Base-by-base conservation (phyloP, 2,329 filamentous ascomycete genomes). In the Aspergillus sp. region DNA sequence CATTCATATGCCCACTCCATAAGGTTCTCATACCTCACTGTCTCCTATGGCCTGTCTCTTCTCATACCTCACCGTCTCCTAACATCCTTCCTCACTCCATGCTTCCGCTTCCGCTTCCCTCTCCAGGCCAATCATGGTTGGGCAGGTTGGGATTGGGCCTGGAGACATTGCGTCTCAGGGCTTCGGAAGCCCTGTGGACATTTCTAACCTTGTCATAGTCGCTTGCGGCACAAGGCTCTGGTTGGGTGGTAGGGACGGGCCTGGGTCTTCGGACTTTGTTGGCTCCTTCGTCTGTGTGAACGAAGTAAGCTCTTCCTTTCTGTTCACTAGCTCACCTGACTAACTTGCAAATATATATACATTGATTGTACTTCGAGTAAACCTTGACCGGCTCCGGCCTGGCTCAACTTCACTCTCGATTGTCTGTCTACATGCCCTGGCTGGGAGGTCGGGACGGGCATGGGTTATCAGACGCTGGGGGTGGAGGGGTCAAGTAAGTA, bases 361-460 rank as follows among this genome's bases (percentile, higher is more conserved):
- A 37, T 37, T 12, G 11, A 33, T 12, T n/a, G 35, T n/a, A 9
- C 27, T 24, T 31, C 9, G 27, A 31, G 27, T 31, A 31, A 31
- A 11, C 27, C 27, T 31, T 31, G 27, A 31, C 27, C 27, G 27
- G 27, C 27, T 31, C 27, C 9, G 27, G 9, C 9, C 27, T 31
- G 27, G 27, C 8, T 31, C 27, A 11, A 31, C 27, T 31, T 31
- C 27, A 31, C 27, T 31, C 27, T 31, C 27, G 27, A 31, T 31
- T 31, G 27, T 31, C 27, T 31, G 27, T 9, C 9, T 31, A 19
- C 48, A 58, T 51, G 57, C 51, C 39, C 24, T 52, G 60, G 51
- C 15, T 40, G 54, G 60, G 57, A 51, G 60, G 57, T 52, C 52
- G 57, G 57, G 61, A 58, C 31, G 59, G 59, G 57, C 59, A 43